Evolutionary conservation across 768 basidiomycete species (phyloP), one percentile per base, ranked within the genome.

Genomic region (Hortiboletus campestris): DNA sequence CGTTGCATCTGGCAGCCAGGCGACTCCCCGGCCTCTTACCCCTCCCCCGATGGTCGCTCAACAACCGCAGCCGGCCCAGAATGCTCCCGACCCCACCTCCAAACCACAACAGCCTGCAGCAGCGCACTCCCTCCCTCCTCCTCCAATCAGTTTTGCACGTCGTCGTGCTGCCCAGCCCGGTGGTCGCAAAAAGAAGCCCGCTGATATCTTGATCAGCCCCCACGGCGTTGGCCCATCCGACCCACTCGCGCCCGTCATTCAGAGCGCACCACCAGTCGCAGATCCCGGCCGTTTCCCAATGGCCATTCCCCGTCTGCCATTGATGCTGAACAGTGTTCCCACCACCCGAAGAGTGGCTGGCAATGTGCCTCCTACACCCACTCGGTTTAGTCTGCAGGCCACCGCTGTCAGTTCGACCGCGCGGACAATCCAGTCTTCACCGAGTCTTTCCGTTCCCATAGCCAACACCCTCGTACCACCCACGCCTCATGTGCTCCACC

Each of bases 191-290:
- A 87, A 78, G 72, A 91, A 89, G 69, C 89, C 89, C 0, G 88
- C 89, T 2, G 89, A 91, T 63, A 87, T 90, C 57, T 64, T 89
- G 57, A 89, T 91, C 75, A 86, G 83, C 60, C 87, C 88, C 11
- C 76, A 85, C 49, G 85, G 85, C 57, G 66, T 75, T 6, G 78
- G 81, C 31, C 64, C 71, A 0, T 72, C 67, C 17, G 84, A 84
- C 55, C 81, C 81, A 53, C 72, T 85, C 39, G 80, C 80, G 51
- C 86, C 88, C 22, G 78, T 80, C 46, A 86, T 91, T 34, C 89
- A 90, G 68, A 89, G 88, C 60, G 89, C 89, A 0, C 89, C 89
- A 1, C 85, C 88, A 0, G 74, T 86, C 43, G 64, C 72, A 49
- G 72, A 72, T 60, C 67, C 77, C 12, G 76, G 76, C 10, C 76